Evolutionary conservation across 1,284 basidiomycete species (phyloP).

Genomic region (Boletellus deceptivus): DNA sequence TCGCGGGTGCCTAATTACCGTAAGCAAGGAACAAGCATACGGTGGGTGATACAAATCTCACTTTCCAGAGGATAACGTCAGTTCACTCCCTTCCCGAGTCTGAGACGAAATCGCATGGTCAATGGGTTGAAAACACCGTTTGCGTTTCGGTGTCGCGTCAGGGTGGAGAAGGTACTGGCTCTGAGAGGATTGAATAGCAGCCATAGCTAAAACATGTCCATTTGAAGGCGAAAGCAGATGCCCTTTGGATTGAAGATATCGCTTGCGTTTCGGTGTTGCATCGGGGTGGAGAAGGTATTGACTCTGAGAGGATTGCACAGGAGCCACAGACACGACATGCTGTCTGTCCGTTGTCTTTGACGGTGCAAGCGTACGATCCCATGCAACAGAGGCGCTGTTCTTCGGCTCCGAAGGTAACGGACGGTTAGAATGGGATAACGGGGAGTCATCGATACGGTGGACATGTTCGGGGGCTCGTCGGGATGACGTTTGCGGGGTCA

Average conservation of each 20-base stretch:
- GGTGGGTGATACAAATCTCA: slow-evolving; percentile 11
- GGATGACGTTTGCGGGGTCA: slow-evolving; percentile 19
- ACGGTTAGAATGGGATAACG: slow-evolving; percentile 1
- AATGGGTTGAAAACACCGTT: slow-evolving; percentile 11
- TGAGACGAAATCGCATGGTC: slow-evolving; percentile 32
- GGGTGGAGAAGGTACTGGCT: slow-evolving; percentile 33
- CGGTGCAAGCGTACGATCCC: background rate
- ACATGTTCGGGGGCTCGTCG: slow-evolving; percentile 2
- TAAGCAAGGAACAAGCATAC: slow-evolving; percentile 6
- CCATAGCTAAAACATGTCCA: slow-evolving; percentile 1
- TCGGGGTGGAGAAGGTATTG: slow-evolving; percentile 32
- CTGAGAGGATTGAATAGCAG: slow-evolving; percentile 29
- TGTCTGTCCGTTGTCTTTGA: slow-evolving; percentile 3
- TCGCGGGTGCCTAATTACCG: background rate
- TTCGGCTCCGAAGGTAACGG: background rate
- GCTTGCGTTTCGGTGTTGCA: slow-evolving; percentile 32
- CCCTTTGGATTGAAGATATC: slow-evolving; percentile 12
- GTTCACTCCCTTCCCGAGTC: slow-evolving; percentile 28
- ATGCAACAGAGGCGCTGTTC: background rate
- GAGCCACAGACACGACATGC: slow-evolving; percentile 7
- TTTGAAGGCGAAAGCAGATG: slow-evolving; percentile 26
- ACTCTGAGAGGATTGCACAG: slow-evolving; percentile 34
- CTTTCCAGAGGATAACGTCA: slow-evolving; percentile 16
- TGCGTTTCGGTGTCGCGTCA: slow-evolving; percentile 33
- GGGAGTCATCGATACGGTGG: background rate